phyloP scores from a whole-genome alignment of 2,329 filamentous ascomycete species.

The Fusarium siculi region DNA sequence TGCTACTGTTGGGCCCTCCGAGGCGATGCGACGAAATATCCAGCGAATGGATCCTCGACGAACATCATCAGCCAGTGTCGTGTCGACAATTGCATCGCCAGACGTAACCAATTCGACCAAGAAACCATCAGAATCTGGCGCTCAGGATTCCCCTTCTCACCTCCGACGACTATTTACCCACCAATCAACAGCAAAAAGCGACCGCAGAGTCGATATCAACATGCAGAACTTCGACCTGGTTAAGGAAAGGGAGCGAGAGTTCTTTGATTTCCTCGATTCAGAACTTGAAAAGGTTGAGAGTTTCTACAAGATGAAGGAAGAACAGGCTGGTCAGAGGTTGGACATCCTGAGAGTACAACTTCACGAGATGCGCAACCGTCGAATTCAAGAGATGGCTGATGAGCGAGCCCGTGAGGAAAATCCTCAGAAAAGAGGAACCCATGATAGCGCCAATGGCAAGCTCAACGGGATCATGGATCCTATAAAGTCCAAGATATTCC shows the following conservation, averaged over 20 bases:
- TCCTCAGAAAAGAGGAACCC: slow-evolving; percentile 26
- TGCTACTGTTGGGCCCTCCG: slow-evolving; percentile 31
- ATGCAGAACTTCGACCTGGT: slow-evolving; percentile 67
- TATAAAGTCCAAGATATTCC: slow-evolving; percentile 64
- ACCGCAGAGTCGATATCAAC: slow-evolving; percentile 54
- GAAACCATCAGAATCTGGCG: slow-evolving; percentile 27
- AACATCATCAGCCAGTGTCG: slow-evolving; percentile 49
- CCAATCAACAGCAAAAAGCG: slow-evolving; percentile 34
- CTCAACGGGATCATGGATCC: slow-evolving; percentile 61
- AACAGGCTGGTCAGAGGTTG: slow-evolving; percentile 81
- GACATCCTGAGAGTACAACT: slow-evolving; percentile 81
- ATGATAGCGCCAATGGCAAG: slow-evolving; percentile 43
- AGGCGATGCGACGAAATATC: slow-evolving; percentile 27
- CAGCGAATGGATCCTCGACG: slow-evolving; percentile 48
- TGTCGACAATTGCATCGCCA: slow-evolving; percentile 29
- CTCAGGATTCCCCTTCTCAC: slow-evolving; percentile 43
- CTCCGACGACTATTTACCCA: slow-evolving; percentile 52
- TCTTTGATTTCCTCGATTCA: slow-evolving; percentile 83
- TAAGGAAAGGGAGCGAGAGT: slow-evolving; percentile 81
- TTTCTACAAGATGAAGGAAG: slow-evolving; percentile 90
- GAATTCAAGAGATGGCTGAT: slow-evolving; percentile 75
- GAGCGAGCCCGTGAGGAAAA: slow-evolving; percentile 49
- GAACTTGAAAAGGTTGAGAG: slow-evolving; percentile 91
- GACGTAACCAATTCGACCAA: slow-evolving; percentile 22
- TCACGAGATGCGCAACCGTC: slow-evolving; percentile 89